phyloP scores from a whole-genome alignment of 352 stramenopile genomes.

The Globisporangium megalacanthum region DNA sequence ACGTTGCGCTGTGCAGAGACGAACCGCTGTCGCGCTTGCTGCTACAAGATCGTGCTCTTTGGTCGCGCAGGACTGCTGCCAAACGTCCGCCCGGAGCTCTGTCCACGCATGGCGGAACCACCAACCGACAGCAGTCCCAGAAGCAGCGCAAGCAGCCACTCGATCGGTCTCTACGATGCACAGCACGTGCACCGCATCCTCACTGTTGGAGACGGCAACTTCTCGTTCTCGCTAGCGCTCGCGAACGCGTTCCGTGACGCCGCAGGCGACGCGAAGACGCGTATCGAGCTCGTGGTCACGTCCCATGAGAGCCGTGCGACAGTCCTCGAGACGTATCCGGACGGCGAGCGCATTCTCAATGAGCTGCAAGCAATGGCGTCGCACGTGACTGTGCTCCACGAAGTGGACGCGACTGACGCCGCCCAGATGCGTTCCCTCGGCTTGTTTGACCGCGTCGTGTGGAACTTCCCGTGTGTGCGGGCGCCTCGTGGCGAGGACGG shows the following conservation, averaged over 20 bases:
- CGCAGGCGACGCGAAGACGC: constrained; percentile 1
- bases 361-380: constrained; percentile 48
- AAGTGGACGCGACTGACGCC: constrained; percentile 87
- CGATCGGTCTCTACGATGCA: constrained; percentile 59
- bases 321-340: constrained; percentile 88
- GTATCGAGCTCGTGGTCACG: constrained; percentile 77
- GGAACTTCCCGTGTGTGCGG: constrained; percentile 96
- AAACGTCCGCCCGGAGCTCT: constrained; percentile 77
- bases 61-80: constrained; percentile 43
- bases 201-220: constrained; percentile 95
- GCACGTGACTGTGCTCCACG: constrained; percentile 76
- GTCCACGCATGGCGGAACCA: constrained; percentile 34
- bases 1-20: constrained; percentile 64
- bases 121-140: background rate
- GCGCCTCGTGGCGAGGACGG: constrained; percentile 90
- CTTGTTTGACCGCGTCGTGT: constrained; percentile 91
- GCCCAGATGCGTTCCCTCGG: constrained; percentile 67
- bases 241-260: constrained; percentile 41
- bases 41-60: constrained; percentile 84
- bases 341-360: constrained; percentile 73
- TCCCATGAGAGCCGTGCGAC: constrained; percentile 89
- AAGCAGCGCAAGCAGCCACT: constrained; percentile 3
- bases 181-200: constrained; percentile 54
- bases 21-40: constrained; percentile 76
- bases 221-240: constrained; percentile 93